Conservation (phyloP, 192 early-diverging fungal species). For the Podila clonocystis region DNA sequence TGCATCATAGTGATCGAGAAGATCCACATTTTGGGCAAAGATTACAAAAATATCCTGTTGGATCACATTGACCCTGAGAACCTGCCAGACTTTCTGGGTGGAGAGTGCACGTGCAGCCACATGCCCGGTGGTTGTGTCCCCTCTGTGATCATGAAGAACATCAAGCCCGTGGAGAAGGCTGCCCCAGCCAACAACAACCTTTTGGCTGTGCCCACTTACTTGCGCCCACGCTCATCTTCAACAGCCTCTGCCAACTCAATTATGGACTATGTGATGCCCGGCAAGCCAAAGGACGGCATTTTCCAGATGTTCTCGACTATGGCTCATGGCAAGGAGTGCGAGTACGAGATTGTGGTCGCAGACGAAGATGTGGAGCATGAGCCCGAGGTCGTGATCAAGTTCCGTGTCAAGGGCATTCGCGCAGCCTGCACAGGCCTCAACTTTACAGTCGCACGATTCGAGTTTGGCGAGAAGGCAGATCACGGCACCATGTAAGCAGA, state of each 20-base stretch:
- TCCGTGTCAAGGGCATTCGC: slow-evolving; percentile 43
- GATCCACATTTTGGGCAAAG: slow-evolving; percentile 72
- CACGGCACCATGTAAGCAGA: slow-evolving; percentile 39
- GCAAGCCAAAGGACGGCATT: slow-evolving; percentile 42
- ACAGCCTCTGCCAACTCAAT: slow-evolving; percentile 43
- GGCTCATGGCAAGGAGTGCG: slow-evolving; percentile 37
- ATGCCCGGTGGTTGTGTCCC: slow-evolving; percentile 70
- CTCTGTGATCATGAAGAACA: slow-evolving; percentile 50
- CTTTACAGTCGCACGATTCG: slow-evolving; percentile 43
- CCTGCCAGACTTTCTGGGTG: slow-evolving; percentile 77
- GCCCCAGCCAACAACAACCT: slow-evolving; percentile 10
- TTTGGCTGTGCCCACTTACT: slow-evolving; percentile 34
- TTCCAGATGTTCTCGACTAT: slow-evolving; percentile 46
- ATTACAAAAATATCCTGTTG: slow-evolving; percentile 66
- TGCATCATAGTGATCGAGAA: slow-evolving; percentile 56
- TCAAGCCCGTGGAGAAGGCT: slow-evolving; percentile 37
- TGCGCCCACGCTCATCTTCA: slow-evolving; percentile 46
- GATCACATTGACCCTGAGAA: slow-evolving; percentile 73
- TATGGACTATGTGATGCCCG: slow-evolving; percentile 47
- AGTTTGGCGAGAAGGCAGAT: slow-evolving; percentile 47
- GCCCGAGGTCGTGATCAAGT: slow-evolving; percentile 46
- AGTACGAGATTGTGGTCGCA: slow-evolving; percentile 48
- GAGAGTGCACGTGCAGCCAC: slow-evolving; percentile 75
- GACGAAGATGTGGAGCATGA: slow-evolving; percentile 43
- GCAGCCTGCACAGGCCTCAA: slow-evolving; percentile 44